phyloP scores from a whole-genome alignment of 768 basidiomycete genomes.

The Postia placenta region DNA sequence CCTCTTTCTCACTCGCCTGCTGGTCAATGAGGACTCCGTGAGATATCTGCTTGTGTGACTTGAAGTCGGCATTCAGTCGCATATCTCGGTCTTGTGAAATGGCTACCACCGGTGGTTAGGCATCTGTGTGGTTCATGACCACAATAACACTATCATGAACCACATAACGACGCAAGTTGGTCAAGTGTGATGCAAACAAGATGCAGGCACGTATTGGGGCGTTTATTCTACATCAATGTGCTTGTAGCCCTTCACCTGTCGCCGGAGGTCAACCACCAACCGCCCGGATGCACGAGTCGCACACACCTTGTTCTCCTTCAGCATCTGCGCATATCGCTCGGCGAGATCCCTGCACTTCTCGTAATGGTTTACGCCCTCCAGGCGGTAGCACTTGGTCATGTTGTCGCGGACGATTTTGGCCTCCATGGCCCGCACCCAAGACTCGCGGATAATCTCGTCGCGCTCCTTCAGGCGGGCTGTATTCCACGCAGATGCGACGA shows the following conservation, averaged over 20 bases:
- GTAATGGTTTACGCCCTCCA: constrained; percentile 89
- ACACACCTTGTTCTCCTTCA: constrained; percentile 76
- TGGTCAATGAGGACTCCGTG: too few species aligned
- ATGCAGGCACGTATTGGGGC: too few species aligned
- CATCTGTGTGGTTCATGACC: too few species aligned
- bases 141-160: too few species aligned
- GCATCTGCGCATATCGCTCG: constrained; percentile 75
- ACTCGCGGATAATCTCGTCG: constrained; percentile 78
- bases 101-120: too few species aligned
- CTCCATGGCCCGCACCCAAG: constrained; percentile 95
- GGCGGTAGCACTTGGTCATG: constrained; percentile 81
- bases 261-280: background rate
- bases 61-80: too few species aligned
- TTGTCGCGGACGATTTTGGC: constrained; percentile 82
- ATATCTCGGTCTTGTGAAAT: too few species aligned
- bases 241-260: constrained; percentile 84
- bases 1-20: too few species aligned
- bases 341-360: constrained; percentile 85
- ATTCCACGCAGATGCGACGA: background rate
- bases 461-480: constrained; percentile 61
- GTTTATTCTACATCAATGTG: constrained; percentile 57
- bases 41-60: too few species aligned
- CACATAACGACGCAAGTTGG: too few species aligned
- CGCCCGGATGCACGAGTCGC: background rate
- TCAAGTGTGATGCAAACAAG: too few species aligned